Evolutionary conservation across 192 early-diverging fungal species (phyloP).

Genomic region (Podila epigama): DNA sequence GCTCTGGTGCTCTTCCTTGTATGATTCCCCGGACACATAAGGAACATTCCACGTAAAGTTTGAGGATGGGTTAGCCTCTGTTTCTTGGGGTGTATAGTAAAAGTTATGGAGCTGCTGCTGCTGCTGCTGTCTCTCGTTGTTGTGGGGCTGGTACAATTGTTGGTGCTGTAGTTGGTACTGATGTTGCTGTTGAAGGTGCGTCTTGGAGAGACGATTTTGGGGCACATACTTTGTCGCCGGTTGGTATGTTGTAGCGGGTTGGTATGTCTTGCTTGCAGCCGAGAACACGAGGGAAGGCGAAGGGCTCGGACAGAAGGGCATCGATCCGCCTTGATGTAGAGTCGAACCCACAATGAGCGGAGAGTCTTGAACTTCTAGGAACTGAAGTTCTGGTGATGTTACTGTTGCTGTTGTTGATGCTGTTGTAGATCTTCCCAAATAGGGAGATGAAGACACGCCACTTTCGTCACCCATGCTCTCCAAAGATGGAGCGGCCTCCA

Average conservation of each 20-base stretch:
- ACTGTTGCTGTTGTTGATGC: slow-evolving; percentile 1
- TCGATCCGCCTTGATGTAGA: not conserved
- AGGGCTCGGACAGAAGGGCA: not conserved
- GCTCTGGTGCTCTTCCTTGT: not conserved
- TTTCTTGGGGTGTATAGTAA: slow-evolving; percentile 21
- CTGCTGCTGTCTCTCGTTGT: slow-evolving; percentile 8
- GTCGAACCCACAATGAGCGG: slow-evolving; percentile 9
- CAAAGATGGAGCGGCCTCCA: not conserved
- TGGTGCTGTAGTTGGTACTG: not conserved
- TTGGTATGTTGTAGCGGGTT: slow-evolving; percentile 14
- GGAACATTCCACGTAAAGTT: not conserved
- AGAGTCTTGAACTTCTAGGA: slow-evolving; percentile 24
- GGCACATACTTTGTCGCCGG: slow-evolving; percentile 38
- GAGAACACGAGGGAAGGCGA: not conserved
- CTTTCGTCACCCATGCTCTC: slow-evolving; percentile 14
- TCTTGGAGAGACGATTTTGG: slow-evolving; percentile 24
- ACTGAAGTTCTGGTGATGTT: slow-evolving; percentile 37
- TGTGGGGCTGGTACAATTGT: not conserved
- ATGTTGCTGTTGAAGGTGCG: slow-evolving; percentile 2
- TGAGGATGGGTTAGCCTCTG: slow-evolving; percentile 7
- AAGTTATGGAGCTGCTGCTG: slow-evolving; percentile 20
- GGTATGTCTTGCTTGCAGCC: not conserved
- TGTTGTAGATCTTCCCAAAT: slow-evolving; percentile 7
- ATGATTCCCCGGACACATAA: not conserved
- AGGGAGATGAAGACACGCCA: slow-evolving; percentile 1